phyloP scores from a whole-genome alignment of 208 protist genomes.

The Crithidia sp. region DNA sequence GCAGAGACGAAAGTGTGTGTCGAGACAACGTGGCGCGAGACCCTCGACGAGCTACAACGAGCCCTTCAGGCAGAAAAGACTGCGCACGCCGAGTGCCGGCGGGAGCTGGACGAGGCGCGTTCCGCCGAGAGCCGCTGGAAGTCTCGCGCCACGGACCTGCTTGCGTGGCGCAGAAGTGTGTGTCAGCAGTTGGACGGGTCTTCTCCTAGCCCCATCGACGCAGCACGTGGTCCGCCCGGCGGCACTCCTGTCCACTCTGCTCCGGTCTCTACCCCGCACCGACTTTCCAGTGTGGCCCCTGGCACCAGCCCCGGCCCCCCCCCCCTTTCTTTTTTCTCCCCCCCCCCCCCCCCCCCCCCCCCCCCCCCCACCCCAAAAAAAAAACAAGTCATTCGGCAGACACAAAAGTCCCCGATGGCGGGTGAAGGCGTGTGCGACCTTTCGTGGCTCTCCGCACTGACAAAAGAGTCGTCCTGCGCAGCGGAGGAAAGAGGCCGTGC shows the following conservation, averaged over 20 bases:
- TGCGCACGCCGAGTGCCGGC: constrained; percentile 10
- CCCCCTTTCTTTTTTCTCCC: too few species aligned
- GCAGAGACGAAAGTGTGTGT: not conserved
- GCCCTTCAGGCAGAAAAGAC: constrained; percentile 22
- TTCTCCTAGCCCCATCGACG: not conserved
- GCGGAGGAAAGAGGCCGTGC: not conserved
- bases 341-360: too few species aligned
- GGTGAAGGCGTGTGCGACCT: not conserved
- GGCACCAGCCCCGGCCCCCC: not conserved
- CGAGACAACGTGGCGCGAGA: constrained; percentile 5
- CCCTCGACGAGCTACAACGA: constrained; percentile 11
- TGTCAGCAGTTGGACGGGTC: not conserved
- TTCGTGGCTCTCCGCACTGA: constrained; percentile 1
- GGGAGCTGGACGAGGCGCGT: constrained; percentile 8
- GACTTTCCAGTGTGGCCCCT: not conserved
- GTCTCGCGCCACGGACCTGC: constrained; percentile 5
- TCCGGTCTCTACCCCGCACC: not conserved
- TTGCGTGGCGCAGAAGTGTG: not conserved
- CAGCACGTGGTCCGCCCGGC: not conserved
- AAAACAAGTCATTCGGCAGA: not conserved
- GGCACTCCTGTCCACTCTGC: not conserved
- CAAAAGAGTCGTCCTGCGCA: not conserved
- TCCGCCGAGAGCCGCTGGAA: constrained; percentile 3
- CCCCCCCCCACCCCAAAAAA: too few species aligned
- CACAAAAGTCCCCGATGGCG: not conserved